Evolutionary conservation across 352 stramenopile species (phyloP).

Genomic region (Globisporangium splendens): DNA sequence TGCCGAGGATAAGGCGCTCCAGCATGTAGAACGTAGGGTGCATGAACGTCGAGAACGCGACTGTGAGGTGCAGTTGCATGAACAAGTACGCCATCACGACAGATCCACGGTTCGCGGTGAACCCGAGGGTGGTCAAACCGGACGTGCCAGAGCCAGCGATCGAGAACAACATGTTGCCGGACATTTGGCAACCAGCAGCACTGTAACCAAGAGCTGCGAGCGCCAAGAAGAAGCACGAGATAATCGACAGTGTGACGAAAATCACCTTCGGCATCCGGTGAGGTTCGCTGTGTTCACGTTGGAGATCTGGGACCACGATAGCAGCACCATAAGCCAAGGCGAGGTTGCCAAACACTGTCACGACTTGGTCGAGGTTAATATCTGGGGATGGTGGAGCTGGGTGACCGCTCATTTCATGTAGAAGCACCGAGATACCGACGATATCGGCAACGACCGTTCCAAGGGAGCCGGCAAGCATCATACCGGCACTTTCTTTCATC

Average conservation of each 20-base stretch:
- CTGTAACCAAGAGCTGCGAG: constrained; percentile 31
- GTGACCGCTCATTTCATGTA: constrained; percentile 31
- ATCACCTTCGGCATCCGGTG: constrained; percentile 47
- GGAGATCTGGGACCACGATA: constrained; percentile 44
- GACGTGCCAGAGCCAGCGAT: constrained; percentile 23
- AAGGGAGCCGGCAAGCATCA: constrained; percentile 34
- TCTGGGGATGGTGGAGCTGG: constrained; percentile 28
- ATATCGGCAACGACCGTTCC: constrained; percentile 42
- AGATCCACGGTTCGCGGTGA: constrained; percentile 26
- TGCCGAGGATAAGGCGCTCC: constrained; percentile 39
- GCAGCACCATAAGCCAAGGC: constrained; percentile 49
- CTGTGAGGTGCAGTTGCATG: constrained; percentile 53
- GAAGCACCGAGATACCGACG: constrained; percentile 30
- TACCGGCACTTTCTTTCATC: constrained; percentile 36
- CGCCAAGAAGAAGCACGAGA: constrained; percentile 40
- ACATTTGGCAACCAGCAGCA: constrained; percentile 40
- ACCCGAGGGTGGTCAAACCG: constrained; percentile 27
- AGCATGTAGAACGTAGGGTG: constrained; percentile 48
- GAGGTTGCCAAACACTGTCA: constrained; percentile 46
- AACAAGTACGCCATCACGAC: constrained; percentile 40
- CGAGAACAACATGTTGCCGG: constrained; percentile 50
- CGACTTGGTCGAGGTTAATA: constrained; percentile 34
- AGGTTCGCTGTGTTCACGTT: constrained; percentile 43
- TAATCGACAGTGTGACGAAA: constrained; percentile 29
- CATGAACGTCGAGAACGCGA: constrained; percentile 46